Conservation (phyloP, 2,329 filamentous ascomycete species). For the Chaetomiaceae sp. region DNA sequence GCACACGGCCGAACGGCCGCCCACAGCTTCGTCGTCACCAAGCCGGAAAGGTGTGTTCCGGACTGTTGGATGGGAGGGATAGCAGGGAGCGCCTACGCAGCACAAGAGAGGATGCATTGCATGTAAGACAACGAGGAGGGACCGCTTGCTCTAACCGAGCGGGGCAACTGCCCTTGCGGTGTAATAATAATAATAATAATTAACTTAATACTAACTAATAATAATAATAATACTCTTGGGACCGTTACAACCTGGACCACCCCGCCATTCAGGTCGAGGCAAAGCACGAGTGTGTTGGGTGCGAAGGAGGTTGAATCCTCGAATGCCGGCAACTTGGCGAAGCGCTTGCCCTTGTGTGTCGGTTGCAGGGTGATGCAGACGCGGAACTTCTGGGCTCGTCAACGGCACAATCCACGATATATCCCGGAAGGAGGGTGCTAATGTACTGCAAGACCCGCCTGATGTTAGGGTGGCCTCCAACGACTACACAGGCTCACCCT, state of each 20-base stretch:
- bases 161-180: no score
- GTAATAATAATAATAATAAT: no score
- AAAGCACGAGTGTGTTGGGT: not conserved
- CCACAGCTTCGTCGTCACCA: no score
- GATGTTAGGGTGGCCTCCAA: conserved; percentile 9
- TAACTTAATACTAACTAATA: no score
- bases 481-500: conserved; percentile 1
- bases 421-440: not conserved
- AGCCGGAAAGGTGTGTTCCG: no score
- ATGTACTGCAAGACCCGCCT: not conserved
- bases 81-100: no score
- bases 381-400: conserved; percentile 9
- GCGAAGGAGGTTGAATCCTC: conserved; percentile 1
- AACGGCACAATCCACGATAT: conserved; percentile 2
- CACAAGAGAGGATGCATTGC: no score
- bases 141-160: no score
- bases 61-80: no score
- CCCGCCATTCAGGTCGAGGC: conserved; percentile 1
- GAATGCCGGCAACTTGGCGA: conserved; percentile 3
- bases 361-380: conserved; percentile 9
- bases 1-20: no score
- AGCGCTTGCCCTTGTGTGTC: conserved; percentile 7
- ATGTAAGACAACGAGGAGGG: no score
- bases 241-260: not conserved
- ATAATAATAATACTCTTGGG: no score